phyloP scores from a whole-genome alignment of 2,329 filamentous ascomycete genomes.

The Thermothelomyces thermophilus region DNA sequence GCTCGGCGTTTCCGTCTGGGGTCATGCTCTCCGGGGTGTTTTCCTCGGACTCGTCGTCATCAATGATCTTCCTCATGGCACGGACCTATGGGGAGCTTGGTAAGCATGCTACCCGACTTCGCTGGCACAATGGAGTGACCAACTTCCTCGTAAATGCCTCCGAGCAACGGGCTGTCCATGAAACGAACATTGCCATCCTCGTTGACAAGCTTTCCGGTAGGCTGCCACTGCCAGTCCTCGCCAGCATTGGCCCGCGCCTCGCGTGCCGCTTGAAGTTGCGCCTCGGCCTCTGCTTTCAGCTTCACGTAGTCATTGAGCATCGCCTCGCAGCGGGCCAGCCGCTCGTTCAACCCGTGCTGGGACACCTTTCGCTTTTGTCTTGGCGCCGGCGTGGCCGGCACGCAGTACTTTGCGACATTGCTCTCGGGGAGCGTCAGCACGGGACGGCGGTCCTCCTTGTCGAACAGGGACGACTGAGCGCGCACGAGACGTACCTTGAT shows the following conservation, averaged over 20 bases:
- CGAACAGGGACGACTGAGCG: no score
- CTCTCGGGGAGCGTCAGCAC: not conserved
- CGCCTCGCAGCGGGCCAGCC: conserved; percentile 52
- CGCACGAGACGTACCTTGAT: conserved; percentile 41
- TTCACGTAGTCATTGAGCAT: conserved; percentile 50
- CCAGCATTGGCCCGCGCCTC: conserved; percentile 23
- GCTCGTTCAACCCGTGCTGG: conserved; percentile 56
- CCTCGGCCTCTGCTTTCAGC: conserved; percentile 7
- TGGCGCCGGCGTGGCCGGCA: conserved; percentile 45
- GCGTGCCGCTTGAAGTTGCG: not conserved
- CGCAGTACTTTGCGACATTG: not conserved
- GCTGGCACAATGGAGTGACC: conserved; percentile 20
- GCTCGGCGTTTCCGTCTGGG: conserved; percentile 47
- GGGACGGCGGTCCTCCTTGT: no score
- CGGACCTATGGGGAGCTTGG: conserved; percentile 36
- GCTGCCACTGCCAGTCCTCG: conserved; percentile 37
- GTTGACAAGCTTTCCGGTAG: conserved; percentile 47
- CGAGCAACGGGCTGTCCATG: conserved; percentile 50
- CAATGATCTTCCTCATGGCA: conserved; percentile 54
- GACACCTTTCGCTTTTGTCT: conserved; percentile 53
- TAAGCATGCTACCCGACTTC: conserved; percentile 8
- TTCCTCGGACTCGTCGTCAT: conserved; percentile 45
- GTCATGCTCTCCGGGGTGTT: conserved; percentile 39
- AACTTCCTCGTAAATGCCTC: conserved; percentile 51
- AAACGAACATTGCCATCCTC: conserved; percentile 51